Evolutionary conservation across 176 grass and related monocot genomes (phyloP).

Genomic region (Oryza glaberrima): DNA sequence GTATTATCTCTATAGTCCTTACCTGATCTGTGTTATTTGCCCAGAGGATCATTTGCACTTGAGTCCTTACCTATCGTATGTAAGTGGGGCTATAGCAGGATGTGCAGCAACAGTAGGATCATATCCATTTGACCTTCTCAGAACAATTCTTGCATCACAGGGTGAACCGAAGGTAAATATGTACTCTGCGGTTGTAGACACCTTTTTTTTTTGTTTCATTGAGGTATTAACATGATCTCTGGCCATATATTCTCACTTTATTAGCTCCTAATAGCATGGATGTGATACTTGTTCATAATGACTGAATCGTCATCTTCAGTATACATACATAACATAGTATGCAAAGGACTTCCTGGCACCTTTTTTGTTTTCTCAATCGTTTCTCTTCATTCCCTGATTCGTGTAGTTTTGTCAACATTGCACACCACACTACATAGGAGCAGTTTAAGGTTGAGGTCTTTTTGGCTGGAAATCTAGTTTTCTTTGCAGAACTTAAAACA

Average conservation of each 20-base stretch:
- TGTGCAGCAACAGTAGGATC: slow-evolving; percentile 89
- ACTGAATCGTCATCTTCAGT: slow-evolving; percentile 14
- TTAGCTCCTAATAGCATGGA: background rate
- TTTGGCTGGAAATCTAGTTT: background rate
- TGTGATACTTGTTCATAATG: background rate
- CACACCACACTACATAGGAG: background rate
- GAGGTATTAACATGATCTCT: background rate
- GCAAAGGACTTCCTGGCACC: background rate
- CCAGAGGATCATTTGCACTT: slow-evolving; percentile 93
- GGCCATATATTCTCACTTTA: background rate
- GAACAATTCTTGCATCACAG: slow-evolving; percentile 99
- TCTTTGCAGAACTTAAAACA: background rate
- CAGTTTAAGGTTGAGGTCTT: background rate
- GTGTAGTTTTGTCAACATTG: background rate
- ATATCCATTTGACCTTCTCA: slow-evolving; percentile 97
- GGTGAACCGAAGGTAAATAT: slow-evolving; percentile 95
- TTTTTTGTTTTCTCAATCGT: background rate
- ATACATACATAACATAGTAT: slow-evolving; percentile 1
- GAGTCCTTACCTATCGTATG: slow-evolving; percentile 87
- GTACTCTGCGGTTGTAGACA: background rate
- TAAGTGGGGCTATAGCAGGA: slow-evolving; percentile 95
- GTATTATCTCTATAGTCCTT: slow-evolving; percentile 7
- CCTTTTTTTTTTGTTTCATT: background rate
- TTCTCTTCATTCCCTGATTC: background rate
- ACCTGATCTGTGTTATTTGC: slow-evolving; percentile 34